These are phyloP conservation scores for Komagataea norvegica DNA, from an alignment of 1,139 yeast species.

Conservation along the genomic window DNA sequence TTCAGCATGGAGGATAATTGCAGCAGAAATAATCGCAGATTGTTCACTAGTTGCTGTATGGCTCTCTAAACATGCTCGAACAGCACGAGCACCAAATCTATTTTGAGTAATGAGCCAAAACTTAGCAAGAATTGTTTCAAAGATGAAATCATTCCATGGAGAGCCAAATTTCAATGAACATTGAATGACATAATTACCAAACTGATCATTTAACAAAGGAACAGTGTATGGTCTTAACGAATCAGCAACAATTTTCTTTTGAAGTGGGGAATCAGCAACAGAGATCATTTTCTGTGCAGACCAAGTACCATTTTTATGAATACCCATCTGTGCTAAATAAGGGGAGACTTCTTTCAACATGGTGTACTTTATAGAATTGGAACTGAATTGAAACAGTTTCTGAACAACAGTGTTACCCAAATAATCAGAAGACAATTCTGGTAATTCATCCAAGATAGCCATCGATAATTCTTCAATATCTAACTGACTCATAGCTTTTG, in stretches of 20 bases:
- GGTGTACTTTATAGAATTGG: conserved; percentile 68
- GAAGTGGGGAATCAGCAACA: conserved; percentile 63
- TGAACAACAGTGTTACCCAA: conserved; percentile 95
- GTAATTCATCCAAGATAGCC: conserved; percentile 84
- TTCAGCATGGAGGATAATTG: conserved; percentile 74
- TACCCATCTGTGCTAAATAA: conserved; percentile 83
- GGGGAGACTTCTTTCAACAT: conserved; percentile 80
- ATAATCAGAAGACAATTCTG: conserved; percentile 88
- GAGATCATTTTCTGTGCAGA: conserved; percentile 95
- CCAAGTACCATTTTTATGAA: conserved; percentile 99
- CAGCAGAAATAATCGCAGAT: conserved; percentile 68
- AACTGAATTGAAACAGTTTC: conserved; percentile 71
- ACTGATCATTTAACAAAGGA: conserved; percentile 87
- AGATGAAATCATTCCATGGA: conserved; percentile 85
- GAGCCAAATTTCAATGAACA: conserved; percentile 87
- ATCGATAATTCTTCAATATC: conserved; percentile 82
- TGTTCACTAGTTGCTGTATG: conserved; percentile 62
- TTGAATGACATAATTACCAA: conserved; percentile 94
- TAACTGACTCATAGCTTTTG: conserved; percentile 32
- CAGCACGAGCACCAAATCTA: conserved; percentile 92
- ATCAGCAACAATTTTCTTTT: conserved; percentile 61
- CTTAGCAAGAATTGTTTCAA: conserved; percentile 75
- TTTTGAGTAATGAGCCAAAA: conserved; percentile 83
- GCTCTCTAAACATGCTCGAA: conserved; percentile 87
- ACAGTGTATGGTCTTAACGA: conserved; percentile 80